Evolutionary conservation across 192 early-diverging fungal species (phyloP), one percentile per base, ranked within the genome.

Genomic region (Dispira parvispora): DNA sequence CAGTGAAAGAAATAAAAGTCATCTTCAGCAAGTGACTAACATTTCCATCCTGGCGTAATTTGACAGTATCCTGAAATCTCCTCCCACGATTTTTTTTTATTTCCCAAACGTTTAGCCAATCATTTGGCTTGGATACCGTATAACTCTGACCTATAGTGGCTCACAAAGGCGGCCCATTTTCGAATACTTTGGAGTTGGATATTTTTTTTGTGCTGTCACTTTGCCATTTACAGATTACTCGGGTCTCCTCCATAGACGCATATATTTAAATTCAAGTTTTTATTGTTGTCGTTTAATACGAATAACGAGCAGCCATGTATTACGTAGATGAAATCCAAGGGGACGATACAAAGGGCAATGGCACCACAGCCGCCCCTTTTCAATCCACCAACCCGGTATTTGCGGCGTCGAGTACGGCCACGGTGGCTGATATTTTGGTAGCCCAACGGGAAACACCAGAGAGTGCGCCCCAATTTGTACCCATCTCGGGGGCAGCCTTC

Each of bases 291-390:
- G 52, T 62, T n/a, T 43, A 32, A 58, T 38, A 45, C 64, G 65
- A 64, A 43, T 38, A 16, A 64, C 56, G 26, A 43, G 38, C 32
- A 26, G 43, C 8, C 25, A 44, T 20, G 11, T 71, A 71, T 21
- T 83, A 85, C 69, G 83, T 98, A 21, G 90, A 96, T 63, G 90
- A 96, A 71, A 73, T 79, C 13, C 68, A 75, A 43, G 96, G 96
- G 42, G 78, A 81, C 47, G 96, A 99, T 69, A 80, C 79, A 42
- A 68, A 79, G 18, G 92, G 92, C 43, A 63, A 61, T 26, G 96
- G 95, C 47, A 81, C 84, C 43, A 71, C 81, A 64, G 72, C 75
- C 52, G 65, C 79, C 61, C 94, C 96, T 21, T 95, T 84, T 75
- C 82, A 88, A 64, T 84, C 90, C 0, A 68, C 84, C 9, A 61